Conservation (phyloP, 345 rosid genomes). For the Gossypium herbaceum region DNA sequence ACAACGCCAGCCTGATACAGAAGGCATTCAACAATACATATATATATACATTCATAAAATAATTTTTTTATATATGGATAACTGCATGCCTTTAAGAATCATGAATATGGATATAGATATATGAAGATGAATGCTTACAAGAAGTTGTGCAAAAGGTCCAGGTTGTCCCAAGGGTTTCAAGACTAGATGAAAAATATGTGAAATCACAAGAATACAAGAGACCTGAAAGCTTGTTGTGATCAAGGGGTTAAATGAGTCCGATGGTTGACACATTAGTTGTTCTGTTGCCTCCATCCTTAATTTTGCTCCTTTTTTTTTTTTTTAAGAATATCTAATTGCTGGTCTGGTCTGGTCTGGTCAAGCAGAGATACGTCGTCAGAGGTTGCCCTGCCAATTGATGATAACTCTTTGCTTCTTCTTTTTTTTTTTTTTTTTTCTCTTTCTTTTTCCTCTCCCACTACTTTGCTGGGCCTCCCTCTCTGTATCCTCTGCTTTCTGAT, state of each 20-base stretch:
- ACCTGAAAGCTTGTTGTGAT: slow-evolving; percentile 55
- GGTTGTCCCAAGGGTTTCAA: slow-evolving; percentile 71
- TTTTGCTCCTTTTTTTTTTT: not conserved
- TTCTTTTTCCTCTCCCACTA: not conserved
- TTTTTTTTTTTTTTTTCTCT: not conserved
- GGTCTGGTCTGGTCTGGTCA: not conserved
- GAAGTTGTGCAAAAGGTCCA: slow-evolving; percentile 77
- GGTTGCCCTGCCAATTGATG: not conserved
- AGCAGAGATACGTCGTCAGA: not conserved
- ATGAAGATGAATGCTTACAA: slow-evolving; percentile 35
- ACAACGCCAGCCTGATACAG: slow-evolving; percentile 67
- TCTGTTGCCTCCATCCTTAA: slow-evolving; percentile 4
- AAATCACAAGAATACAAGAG: slow-evolving; percentile 67
- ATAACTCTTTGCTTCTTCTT: not conserved
- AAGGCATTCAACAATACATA: not conserved
- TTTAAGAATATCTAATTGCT: not conserved
- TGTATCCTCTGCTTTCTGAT: not conserved
- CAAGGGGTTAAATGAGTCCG: slow-evolving; percentile 53
- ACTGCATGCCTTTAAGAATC: too few species aligned
- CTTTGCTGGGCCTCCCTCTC: too few species aligned
- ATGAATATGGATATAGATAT: too few species aligned
- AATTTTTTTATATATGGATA: too few species aligned
- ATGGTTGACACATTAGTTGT: slow-evolving; percentile 2
- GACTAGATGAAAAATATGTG: slow-evolving; percentile 72
- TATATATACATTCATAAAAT: too few species aligned